Evolutionary conservation across 345 rosid genomes (phyloP).

Genomic region (Citrus maxima): DNA sequence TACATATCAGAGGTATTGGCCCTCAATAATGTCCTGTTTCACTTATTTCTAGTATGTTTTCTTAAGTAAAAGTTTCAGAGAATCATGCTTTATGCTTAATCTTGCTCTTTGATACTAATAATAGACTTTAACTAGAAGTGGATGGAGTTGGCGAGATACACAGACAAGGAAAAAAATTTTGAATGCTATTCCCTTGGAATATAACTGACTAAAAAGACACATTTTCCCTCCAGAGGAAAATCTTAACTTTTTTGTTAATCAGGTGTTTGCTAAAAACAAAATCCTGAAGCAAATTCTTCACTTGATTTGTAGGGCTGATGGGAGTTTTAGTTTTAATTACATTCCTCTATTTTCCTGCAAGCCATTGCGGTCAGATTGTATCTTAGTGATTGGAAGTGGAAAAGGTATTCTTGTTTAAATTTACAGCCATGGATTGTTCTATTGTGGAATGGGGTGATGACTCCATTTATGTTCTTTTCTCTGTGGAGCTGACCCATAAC

Average conservation of each 20-base stretch:
- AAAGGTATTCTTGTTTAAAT: not conserved
- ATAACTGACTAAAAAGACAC: not conserved
- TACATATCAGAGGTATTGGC: slow-evolving; percentile 66
- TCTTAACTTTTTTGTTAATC: not conserved
- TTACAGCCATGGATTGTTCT: not conserved
- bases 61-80: not conserved
- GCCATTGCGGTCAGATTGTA: not conserved
- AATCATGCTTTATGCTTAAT: not conserved
- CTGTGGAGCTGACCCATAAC: not conserved
- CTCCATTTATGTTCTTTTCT: not conserved
- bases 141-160: not conserved
- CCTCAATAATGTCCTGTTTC: not conserved
- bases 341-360: not conserved
- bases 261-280: not conserved
- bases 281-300: not conserved
- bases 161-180: not conserved
- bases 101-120: not conserved
- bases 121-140: not conserved
- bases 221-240: not conserved
- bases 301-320: not conserved
- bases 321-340: not conserved
- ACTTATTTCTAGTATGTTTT: not conserved
- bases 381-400: not conserved
- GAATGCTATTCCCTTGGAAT: not conserved
- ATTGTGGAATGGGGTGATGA: not conserved